A percentile compares a stretch with the other conserved stretches of the same genome.
Conservation (phyloP, 2,329 filamentous ascomycete species). For the Hirsutella minnesotensis region DNA sequence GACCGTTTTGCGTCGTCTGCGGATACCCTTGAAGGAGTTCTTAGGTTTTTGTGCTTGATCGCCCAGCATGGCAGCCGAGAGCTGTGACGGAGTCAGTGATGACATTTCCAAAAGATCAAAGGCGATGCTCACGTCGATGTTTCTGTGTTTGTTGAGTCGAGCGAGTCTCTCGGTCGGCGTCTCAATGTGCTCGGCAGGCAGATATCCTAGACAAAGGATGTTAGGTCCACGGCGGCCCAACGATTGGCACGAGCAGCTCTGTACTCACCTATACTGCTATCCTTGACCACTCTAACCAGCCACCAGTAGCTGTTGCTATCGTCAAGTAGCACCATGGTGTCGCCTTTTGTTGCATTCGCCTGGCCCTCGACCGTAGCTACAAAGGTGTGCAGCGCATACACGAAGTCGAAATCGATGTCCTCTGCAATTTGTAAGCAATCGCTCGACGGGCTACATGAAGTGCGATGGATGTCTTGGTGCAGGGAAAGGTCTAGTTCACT, state of each 20-base stretch:
- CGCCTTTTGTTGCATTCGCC: constrained; percentile 94
- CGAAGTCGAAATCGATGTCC: constrained; percentile 99
- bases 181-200: constrained; percentile 96
- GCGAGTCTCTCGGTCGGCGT: constrained; percentile 92
- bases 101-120: neutral
- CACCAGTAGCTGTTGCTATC: constrained; percentile 99
- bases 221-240: neutral
- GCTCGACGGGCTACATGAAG: constrained; percentile 63
- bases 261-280: constrained; percentile 71
- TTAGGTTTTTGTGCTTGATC: constrained; percentile 65
- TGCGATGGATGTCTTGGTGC: constrained; percentile 44
- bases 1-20: constrained; percentile 75
- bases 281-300: constrained; percentile 93
- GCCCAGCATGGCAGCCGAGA: constrained; percentile 51
- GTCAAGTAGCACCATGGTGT: constrained; percentile 96
- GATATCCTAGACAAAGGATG: constrained; percentile 52
- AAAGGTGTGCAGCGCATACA: constrained; percentile 96
- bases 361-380: constrained; percentile 96
- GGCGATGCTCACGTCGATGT: constrained; percentile 67
- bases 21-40: constrained; percentile 73
- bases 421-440: constrained; percentile 88
- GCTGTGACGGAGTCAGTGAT: constrained; percentile 22
- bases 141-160: constrained; percentile 91
- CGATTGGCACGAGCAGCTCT: neutral
- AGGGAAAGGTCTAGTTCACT: constrained; percentile 53